Evolutionary conservation across 2,329 filamentous ascomycete species (phyloP).

Genomic region (Chaetomium olivaceum): DNA sequence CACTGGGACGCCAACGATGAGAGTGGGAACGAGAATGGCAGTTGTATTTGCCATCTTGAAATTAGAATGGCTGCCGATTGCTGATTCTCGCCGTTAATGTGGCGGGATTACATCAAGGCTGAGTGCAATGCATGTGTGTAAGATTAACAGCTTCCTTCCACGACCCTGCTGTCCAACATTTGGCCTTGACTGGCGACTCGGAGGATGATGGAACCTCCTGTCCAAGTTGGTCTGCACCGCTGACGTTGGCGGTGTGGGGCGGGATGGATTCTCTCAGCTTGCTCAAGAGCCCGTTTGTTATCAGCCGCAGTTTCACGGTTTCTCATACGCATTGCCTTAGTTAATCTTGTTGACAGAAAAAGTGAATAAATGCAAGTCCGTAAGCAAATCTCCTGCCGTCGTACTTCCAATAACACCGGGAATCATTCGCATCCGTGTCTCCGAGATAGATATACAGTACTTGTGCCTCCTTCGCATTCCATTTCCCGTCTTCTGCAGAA

Average conservation of each 20-base stretch:
- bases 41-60: constrained; percentile 18
- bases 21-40: constrained; percentile 47
- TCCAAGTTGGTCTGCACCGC: background rate
- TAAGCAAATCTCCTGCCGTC: background rate
- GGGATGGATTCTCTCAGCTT: background rate
- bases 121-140: background rate
- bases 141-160: background rate
- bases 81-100: background rate
- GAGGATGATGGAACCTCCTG: background rate
- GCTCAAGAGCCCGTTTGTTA: too few relatives aligned
- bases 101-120: background rate
- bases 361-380: background rate
- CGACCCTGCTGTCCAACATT: background rate
- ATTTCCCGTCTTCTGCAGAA: background rate
- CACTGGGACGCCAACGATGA: constrained; percentile 59
- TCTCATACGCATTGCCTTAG: background rate
- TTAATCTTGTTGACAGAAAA: too few relatives aligned
- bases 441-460: background rate
- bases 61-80: background rate
- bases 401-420: background rate
- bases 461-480: background rate
- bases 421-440: background rate
- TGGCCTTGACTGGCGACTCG: background rate
- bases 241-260: constrained; percentile 3
- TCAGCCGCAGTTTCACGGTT: background rate